Conservation (phyloP, 805 yeast genomes). For the Wickerhamiella nectarea region DNA sequence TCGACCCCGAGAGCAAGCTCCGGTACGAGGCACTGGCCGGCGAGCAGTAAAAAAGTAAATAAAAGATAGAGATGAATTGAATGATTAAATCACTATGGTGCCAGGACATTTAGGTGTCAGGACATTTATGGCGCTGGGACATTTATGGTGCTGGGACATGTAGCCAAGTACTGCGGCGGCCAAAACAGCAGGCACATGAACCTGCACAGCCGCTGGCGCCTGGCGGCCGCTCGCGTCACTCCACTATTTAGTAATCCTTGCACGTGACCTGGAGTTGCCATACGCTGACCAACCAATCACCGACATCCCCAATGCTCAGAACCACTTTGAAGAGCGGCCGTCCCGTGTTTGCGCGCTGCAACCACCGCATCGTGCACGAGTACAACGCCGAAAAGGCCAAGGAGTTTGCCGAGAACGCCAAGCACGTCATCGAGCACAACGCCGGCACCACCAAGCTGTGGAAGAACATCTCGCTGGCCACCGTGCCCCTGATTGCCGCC, state of each 20-base stretch:
- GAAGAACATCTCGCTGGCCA: constrained; percentile 75
- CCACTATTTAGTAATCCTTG: background rate
- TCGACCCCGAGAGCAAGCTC: constrained; percentile 18
- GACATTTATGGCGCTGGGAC: no score
- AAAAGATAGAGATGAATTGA: background rate
- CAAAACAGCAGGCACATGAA: no score
- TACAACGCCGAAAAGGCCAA: constrained; percentile 51
- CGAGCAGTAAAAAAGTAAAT: background rate
- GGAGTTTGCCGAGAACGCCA: constrained; percentile 46
- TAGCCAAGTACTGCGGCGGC: no score
- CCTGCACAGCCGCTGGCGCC: no score
- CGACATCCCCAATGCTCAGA: constrained; percentile 4
- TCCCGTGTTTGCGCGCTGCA: constrained; percentile 15
- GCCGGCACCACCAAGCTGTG: constrained; percentile 60
- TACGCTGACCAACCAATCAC: constrained; percentile 8
- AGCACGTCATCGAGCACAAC: constrained; percentile 70
- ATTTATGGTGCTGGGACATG: no score
- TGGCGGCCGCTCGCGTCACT: no score
- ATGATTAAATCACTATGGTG: no score
- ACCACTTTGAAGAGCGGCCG: constrained; percentile 6
- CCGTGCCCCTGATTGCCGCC: constrained; percentile 65
- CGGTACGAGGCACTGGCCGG: constrained; percentile 14
- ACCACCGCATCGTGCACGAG: constrained; percentile 19
- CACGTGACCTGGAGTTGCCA: constrained; percentile 8
- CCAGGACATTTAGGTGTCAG: no score